These are phyloP conservation scores for Fusarium austroafricanum DNA, from an alignment of 2,329 filamentous ascomycete genomes.

Conservation along the genomic window DNA sequence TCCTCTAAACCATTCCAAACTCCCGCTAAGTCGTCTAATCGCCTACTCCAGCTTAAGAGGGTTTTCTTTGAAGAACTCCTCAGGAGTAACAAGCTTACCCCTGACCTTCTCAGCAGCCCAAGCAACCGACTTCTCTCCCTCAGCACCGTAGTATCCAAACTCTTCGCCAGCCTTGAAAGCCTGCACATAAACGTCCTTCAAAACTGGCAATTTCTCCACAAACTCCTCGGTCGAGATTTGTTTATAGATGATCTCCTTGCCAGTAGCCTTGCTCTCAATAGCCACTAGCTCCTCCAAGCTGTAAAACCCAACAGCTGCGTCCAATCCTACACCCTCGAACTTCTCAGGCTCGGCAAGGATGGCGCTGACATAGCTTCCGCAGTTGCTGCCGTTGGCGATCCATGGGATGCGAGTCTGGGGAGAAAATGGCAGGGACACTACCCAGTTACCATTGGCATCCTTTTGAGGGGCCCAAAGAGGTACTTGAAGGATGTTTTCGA, in stretches of 20 bases:
- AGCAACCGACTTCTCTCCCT: conserved; percentile 33
- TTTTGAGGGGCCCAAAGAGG: conserved; percentile 47
- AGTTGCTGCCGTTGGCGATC: conserved; percentile 58
- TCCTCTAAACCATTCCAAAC: no score
- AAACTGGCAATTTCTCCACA: conserved; percentile 14
- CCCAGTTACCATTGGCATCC: conserved; percentile 48
- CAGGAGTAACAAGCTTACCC: conserved; percentile 35
- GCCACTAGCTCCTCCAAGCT: conserved; percentile 53
- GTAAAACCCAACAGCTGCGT: conserved; percentile 56
- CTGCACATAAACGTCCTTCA: conserved; percentile 22
- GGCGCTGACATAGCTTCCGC: conserved; percentile 56
- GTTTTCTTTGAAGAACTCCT: conserved; percentile 39
- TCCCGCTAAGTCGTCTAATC: no score
- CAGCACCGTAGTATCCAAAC: conserved; percentile 41
- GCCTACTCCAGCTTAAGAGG: conserved; percentile 22
- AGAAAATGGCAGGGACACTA: conserved; percentile 32
- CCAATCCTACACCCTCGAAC: conserved; percentile 57
- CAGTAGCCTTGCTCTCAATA: conserved; percentile 54
- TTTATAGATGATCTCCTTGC: conserved; percentile 49
- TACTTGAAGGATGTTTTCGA: conserved; percentile 52
- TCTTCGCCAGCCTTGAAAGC: conserved; percentile 25
- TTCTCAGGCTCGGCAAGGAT: conserved; percentile 57
- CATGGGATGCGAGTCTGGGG: conserved; percentile 54
- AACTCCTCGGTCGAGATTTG: conserved; percentile 39
- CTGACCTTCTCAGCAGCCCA: conserved; percentile 37